Evolutionary conservation across 257 asterid species (phyloP), one percentile per base, ranked within the genome.

Genomic region (Henckelia pumila): DNA sequence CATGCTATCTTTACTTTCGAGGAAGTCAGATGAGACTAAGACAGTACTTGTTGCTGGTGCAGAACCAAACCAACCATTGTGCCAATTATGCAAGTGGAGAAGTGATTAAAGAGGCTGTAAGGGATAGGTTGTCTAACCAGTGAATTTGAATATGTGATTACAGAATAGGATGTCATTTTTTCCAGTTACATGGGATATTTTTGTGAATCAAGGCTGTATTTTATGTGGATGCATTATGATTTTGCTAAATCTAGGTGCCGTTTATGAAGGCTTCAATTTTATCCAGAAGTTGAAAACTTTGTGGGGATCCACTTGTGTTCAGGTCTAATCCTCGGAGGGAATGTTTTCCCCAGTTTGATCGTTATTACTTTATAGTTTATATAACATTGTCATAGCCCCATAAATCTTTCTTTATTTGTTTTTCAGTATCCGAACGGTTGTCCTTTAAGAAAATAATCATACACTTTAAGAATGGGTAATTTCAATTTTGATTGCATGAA

Each of bases 1-100:
- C 21, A 3, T 47, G 8, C 3, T 47, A 47, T 47, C 19, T 5
- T 47, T 47, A 14, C 55, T 16, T 14, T 17, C n/a, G 21, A 4
- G 21, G 21, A 47, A 47, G 20, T 2, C 52, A 0, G 5, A 44
- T 44, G n/a, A 14, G 19, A 13, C 85, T 24, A 73, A 74, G 77
- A 86, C 87, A 0, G 97, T 88, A 75, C 58, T 90, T 25, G 85
- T 93, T 73, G 96, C 82, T 22, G 97, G 94, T 68, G 96, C 95
- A 3, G 95, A 90, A 0, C 94, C 86, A n/a, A 88, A 93, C 62
- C 86, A 89, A 96, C 97, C 99, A 0, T 95, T 90, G 25, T 93
- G 97, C 75, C 86, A 97, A 88, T 78, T 92, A 89, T 70, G 89
- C 84, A 50, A 81, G 88, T 28, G 98, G 95, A 56, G 94, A 89